These are phyloP conservation scores for Corymbia citriodora DNA, from an alignment of 441 rosid genomes.

Conservation along the genomic window DNA sequence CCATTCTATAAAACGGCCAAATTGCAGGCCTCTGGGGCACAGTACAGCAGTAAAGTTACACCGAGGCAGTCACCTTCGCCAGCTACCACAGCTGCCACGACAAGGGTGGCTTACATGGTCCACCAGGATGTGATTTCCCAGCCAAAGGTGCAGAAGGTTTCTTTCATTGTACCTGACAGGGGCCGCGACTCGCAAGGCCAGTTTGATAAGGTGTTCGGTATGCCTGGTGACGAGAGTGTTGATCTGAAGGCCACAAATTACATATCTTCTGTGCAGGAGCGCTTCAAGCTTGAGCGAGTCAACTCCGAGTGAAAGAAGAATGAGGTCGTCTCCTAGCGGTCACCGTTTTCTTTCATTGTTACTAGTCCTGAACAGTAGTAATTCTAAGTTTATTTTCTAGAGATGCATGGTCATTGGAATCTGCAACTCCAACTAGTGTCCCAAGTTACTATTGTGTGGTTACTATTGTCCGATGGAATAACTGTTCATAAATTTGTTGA, in stretches of 20 bases:
- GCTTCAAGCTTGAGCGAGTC: slow-evolving; percentile 48
- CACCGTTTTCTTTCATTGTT: not conserved
- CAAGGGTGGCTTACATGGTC: slow-evolving; percentile 9
- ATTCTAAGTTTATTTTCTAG: not conserved
- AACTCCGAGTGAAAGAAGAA: slow-evolving; percentile 12
- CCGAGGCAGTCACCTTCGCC: slow-evolving; percentile 20
- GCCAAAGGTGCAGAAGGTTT: slow-evolving; percentile 23
- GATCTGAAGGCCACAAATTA: slow-evolving; percentile 41
- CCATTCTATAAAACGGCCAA: slow-evolving; percentile 31
- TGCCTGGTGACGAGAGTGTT: slow-evolving; percentile 29
- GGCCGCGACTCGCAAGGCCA: slow-evolving; percentile 17
- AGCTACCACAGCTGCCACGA: slow-evolving; percentile 6
- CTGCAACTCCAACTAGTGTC: not conserved
- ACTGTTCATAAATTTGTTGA: not conserved
- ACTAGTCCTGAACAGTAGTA: not conserved
- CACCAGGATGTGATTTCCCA: slow-evolving; percentile 28
- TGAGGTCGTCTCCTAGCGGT: not conserved
- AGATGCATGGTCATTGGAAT: not conserved
- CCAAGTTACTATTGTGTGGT: not conserved
- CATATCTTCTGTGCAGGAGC: slow-evolving; percentile 48
- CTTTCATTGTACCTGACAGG: slow-evolving; percentile 20
- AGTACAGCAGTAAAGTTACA: slow-evolving; percentile 18
- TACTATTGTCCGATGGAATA: not conserved
- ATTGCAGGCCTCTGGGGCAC: slow-evolving; percentile 11
- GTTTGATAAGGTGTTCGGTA: slow-evolving; percentile 21